Percentiles rank a stretch among this genome's conserved stretches.
phyloP scores from a whole-genome alignment of 805 yeast species.

The Metschnikowia amazonensis region DNA sequence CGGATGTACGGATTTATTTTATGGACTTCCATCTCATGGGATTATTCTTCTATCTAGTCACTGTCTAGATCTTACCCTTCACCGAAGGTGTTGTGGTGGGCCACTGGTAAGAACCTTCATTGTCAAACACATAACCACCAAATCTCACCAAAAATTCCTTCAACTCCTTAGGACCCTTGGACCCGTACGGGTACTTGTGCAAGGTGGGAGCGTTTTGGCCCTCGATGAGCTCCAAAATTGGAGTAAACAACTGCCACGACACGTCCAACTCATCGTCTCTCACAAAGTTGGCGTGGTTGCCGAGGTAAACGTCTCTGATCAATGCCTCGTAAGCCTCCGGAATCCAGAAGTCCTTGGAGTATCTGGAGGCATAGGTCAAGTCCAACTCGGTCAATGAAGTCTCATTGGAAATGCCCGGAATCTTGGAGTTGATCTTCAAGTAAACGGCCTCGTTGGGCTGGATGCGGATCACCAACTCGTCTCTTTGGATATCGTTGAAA shows the following conservation, averaged over 20 bases:
- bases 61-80: slow-evolving; percentile 26
- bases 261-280: slow-evolving; percentile 96
- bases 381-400: slow-evolving; percentile 88
- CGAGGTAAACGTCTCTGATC: slow-evolving; percentile 83
- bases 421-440: slow-evolving; percentile 87
- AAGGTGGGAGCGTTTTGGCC: slow-evolving; percentile 65
- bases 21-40: too few species aligned
- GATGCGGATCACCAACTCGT: slow-evolving; percentile 88
- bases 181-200: slow-evolving; percentile 76
- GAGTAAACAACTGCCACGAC: slow-evolving; percentile 92
- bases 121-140: slow-evolving; percentile 61
- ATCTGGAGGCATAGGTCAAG: slow-evolving; percentile 77
- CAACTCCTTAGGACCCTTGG: slow-evolving; percentile 78
- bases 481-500: slow-evolving; percentile 76
- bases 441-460: slow-evolving; percentile 96
- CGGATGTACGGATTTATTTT: too few species aligned
- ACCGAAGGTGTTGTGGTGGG: slow-evolving; percentile 64
- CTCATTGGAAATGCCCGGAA: slow-evolving; percentile 83
- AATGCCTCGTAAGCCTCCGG: slow-evolving; percentile 98
- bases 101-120: slow-evolving; percentile 77
- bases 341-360: slow-evolving; percentile 78
- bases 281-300: slow-evolving; percentile 95
- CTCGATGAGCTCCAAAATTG: slow-evolving; percentile 78
- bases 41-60: too few species aligned
- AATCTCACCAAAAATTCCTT: slow-evolving; percentile 50